These are phyloP conservation scores for Fusarium longipes DNA, from an alignment of 2,329 filamentous ascomycete species.

Conservation along the genomic window DNA sequence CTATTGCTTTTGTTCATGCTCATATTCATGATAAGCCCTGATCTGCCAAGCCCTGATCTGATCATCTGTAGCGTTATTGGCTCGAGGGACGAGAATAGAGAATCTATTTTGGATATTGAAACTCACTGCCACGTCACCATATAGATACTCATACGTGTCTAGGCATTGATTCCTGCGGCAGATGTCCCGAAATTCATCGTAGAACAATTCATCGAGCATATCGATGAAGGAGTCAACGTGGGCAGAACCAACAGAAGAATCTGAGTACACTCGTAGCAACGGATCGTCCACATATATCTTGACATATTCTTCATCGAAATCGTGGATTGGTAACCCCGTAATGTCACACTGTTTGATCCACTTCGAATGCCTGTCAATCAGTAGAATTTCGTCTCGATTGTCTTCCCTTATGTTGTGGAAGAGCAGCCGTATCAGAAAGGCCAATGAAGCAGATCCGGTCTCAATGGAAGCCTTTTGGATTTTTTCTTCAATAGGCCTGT, in stretches of 20 bases:
- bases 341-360: neutral
- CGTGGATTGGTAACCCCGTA: neutral
- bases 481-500: neutral
- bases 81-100: neutral
- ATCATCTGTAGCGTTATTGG: no score
- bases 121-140: no score
- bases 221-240: no score
- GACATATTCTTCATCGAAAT: neutral
- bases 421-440: neutral
- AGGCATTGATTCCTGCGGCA: neutral
- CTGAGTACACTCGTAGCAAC: no score
- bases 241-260: no score
- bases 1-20: no score
- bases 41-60: no score
- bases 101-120: neutral
- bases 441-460: neutral
- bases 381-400: neutral
- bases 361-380: neutral
- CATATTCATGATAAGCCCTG: no score
- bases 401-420: neutral
- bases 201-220: no score
- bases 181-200: rapidly evolving
- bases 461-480: rapidly evolving
- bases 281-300: no score
- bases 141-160: no score